A percentile compares a stretch with the other conserved stretches of the same genome.
Evolutionary conservation across 1,284 basidiomycete genomes (phyloP).

Genomic region (Bondarzewia mesenterica): DNA sequence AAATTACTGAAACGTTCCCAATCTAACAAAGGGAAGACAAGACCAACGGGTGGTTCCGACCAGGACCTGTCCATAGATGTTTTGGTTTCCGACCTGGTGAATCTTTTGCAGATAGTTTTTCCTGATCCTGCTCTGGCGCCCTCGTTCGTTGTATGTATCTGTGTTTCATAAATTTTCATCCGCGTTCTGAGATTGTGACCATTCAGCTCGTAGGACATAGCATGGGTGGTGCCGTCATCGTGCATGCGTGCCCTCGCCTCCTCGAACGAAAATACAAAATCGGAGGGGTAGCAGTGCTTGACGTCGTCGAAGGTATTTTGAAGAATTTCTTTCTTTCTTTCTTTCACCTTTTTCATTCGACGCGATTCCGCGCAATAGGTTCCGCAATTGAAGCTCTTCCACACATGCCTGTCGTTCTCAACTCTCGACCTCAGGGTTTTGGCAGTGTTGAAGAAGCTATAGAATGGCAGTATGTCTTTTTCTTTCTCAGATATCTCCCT

Average conservation of each 20-base stretch:
- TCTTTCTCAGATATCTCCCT: background rate
- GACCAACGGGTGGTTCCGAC: conserved; percentile 31
- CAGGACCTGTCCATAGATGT: conserved; percentile 70
- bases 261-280: conserved; percentile 64
- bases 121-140: conserved; percentile 58
- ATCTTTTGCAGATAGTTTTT: conserved; percentile 61
- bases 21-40: conserved; percentile 74
- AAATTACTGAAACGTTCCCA: no score
- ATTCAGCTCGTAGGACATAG: conserved; percentile 79
- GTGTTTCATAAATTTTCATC: background rate
- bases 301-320: conserved; percentile 88
- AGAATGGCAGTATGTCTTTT: conserved; percentile 83
- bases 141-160: conserved; percentile 56
- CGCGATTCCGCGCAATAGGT: conserved; percentile 38
- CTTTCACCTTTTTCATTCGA: conserved; percentile 1
- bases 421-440: conserved; percentile 80
- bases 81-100: conserved; percentile 66
- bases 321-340: conserved; percentile 35
- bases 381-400: conserved; percentile 91
- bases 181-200: conserved; percentile 5
- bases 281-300: conserved; percentile 82
- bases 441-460: conserved; percentile 78
- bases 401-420: conserved; percentile 86
- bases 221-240: conserved; percentile 88
- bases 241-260: conserved; percentile 59